Evolutionary conservation across 768 basidiomycete species (phyloP).

Genomic region (Termitomyces sp.): DNA sequence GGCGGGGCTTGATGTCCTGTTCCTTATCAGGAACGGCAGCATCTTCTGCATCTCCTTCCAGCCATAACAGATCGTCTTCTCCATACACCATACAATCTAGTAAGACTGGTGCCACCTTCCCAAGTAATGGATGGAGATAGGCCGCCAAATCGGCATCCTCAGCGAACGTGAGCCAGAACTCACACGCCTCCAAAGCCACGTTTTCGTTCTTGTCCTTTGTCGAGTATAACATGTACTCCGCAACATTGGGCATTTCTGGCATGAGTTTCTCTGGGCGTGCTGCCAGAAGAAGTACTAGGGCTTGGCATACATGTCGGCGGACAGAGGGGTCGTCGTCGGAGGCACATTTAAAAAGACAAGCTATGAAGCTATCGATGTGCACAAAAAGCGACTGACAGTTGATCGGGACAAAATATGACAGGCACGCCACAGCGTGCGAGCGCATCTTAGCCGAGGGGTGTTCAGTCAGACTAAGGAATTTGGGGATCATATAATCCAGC

Average conservation of each 20-base stretch:
- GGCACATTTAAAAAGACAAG: conserved; percentile 90
- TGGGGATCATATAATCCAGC: conserved; percentile 94
- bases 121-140: conserved; percentile 81
- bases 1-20: conserved; percentile 93
- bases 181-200: conserved; percentile 96
- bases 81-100: conserved; percentile 97
- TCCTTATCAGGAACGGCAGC: conserved; percentile 91
- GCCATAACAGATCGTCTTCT: conserved; percentile 92
- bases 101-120: conserved; percentile 92
- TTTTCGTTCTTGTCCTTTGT: conserved; percentile 97
- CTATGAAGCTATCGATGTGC: conserved; percentile 92
- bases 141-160: conserved; percentile 88
- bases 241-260: conserved; percentile 93
- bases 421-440: conserved; percentile 87
- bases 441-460: conserved; percentile 89
- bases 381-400: conserved; percentile 82
- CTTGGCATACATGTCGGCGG: conserved; percentile 93
- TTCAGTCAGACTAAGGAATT: conserved; percentile 86
- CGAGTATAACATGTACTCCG: conserved; percentile 98
- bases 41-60: conserved; percentile 90
- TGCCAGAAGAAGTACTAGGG: conserved; percentile 88
- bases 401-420: conserved; percentile 91
- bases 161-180: conserved; percentile 99
- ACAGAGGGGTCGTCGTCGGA: conserved; percentile 93
- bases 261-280: conserved; percentile 94